Evolutionary conservation across 1,139 yeast genomes (phyloP).

Genomic region (Blastobotrys petasosporus): DNA sequence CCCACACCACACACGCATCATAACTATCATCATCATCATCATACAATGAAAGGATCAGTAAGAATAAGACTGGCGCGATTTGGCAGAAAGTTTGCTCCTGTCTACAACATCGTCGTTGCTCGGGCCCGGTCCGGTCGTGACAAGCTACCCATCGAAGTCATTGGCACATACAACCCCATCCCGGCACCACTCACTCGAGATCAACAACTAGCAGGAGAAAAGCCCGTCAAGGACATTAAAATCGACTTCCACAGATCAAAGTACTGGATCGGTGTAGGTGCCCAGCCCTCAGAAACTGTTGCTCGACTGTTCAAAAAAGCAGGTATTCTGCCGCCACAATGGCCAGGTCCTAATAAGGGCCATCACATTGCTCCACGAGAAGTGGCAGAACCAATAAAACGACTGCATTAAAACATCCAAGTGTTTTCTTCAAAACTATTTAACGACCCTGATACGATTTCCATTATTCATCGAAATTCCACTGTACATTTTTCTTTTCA

Average conservation of each 20-base stretch:
- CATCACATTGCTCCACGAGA: conserved; percentile 20
- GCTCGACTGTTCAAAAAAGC: conserved; percentile 65
- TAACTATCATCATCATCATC: not conserved
- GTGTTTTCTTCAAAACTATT: too few relatives aligned
- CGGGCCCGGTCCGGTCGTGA: conserved; percentile 69
- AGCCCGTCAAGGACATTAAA: conserved; percentile 71
- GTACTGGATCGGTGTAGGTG: conserved; percentile 99
- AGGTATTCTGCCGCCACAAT: conserved; percentile 54
- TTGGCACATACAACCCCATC: conserved; percentile 88
- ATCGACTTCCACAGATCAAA: conserved; percentile 87
- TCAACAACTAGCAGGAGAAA: conserved; percentile 46
- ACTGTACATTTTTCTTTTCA: too few relatives aligned
- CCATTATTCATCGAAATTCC: too few relatives aligned
- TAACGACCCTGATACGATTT: too few relatives aligned
- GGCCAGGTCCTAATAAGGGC: conserved; percentile 45
- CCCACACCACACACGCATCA: not conserved
- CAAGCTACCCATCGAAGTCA: conserved; percentile 84
- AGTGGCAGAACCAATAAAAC: conserved; percentile 14
- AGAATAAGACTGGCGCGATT: conserved; percentile 85
- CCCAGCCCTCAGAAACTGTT: conserved; percentile 85
- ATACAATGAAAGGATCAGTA: conserved; percentile 34
- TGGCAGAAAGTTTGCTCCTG: conserved; percentile 83
- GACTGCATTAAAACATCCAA: conserved; percentile 1
- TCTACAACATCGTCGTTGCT: conserved; percentile 88
- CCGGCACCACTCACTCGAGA: conserved; percentile 64